Conservation (phyloP, 495 filamentous ascomycete species). For the Aspergillus mulundensis region DNA sequence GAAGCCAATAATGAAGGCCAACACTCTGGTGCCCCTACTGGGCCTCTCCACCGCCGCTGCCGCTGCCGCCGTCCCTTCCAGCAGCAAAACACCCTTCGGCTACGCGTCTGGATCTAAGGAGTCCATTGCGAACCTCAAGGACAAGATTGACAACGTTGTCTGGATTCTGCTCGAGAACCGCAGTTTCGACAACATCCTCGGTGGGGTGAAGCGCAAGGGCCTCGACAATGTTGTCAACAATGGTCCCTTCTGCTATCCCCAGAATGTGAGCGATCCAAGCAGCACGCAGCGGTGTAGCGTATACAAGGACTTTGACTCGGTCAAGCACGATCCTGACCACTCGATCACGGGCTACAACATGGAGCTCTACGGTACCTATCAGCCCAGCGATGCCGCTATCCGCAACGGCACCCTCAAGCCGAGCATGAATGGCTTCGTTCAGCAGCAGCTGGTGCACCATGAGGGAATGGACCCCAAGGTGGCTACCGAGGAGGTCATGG, state of each 20-base stretch:
- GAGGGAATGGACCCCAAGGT: conserved; percentile 25
- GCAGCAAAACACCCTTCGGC: neutral
- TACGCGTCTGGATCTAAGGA: conserved; percentile 8
- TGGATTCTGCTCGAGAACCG: conserved; percentile 43
- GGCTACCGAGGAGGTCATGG: conserved; percentile 43
- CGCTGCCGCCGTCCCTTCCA: neutral
- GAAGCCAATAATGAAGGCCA: neutral
- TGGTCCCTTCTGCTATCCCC: conserved; percentile 40
- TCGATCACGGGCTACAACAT: conserved; percentile 48
- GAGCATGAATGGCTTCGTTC: conserved; percentile 43
- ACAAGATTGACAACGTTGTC: conserved; percentile 45
- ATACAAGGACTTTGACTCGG: conserved; percentile 41
- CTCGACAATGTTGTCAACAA: conserved; percentile 44
- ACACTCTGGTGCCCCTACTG: neutral
- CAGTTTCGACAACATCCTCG: conserved; percentile 42
- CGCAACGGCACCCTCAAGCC: conserved; percentile 28
- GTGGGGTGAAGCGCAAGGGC: conserved; percentile 32
- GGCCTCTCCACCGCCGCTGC: neutral
- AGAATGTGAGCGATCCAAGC: conserved; percentile 35
- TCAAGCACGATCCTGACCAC: conserved; percentile 48
- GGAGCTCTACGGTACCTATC: conserved; percentile 44
- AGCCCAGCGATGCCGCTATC: conserved; percentile 36
- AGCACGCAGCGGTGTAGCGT: conserved; percentile 35
- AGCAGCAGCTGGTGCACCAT: conserved; percentile 41
- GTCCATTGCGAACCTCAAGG: conserved; percentile 32